Conservation (phyloP, 495 filamentous ascomycete genomes). For the Beverwykella pulmonaria region DNA sequence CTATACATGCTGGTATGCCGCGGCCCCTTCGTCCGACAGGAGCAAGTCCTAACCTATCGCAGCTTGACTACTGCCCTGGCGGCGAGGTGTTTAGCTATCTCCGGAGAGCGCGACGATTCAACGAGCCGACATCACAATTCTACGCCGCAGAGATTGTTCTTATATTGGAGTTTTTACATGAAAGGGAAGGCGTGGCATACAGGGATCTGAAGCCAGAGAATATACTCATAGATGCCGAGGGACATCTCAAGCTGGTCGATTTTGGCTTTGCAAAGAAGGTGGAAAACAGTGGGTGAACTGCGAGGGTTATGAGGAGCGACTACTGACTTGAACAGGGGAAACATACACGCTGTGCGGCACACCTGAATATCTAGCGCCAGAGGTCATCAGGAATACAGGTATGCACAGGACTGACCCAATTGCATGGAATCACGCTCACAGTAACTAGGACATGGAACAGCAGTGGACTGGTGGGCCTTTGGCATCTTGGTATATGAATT, state of each 20-base stretch:
- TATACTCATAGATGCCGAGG: slow-evolving; percentile 85
- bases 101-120: slow-evolving; percentile 80
- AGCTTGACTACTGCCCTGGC: slow-evolving; percentile 89
- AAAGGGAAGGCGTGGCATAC: slow-evolving; percentile 84
- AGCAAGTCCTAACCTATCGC: slow-evolving; percentile 19
- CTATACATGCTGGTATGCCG: slow-evolving; percentile 84
- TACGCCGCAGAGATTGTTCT: slow-evolving; percentile 95
- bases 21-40: not conserved
- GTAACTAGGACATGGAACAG: slow-evolving; percentile 74
- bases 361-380: slow-evolving; percentile 93
- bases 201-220: slow-evolving; percentile 97
- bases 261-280: slow-evolving; percentile 95
- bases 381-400: slow-evolving; percentile 90
- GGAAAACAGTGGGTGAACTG: slow-evolving; percentile 54
- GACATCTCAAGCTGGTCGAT: slow-evolving; percentile 96
- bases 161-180: slow-evolving; percentile 90
- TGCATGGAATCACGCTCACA: not conserved
- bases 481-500: slow-evolving; percentile 97
- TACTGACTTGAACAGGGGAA: slow-evolving; percentile 55
- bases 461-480: slow-evolving; percentile 99
- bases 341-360: slow-evolving; percentile 97
- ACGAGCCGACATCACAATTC: slow-evolving; percentile 82
- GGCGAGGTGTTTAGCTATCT: slow-evolving; percentile 96
- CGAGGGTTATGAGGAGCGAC: not conserved
- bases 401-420: slow-evolving; percentile 10